Conservation (phyloP, 1,284 basidiomycete genomes). For the Apiotrichum veenhuisii region DNA sequence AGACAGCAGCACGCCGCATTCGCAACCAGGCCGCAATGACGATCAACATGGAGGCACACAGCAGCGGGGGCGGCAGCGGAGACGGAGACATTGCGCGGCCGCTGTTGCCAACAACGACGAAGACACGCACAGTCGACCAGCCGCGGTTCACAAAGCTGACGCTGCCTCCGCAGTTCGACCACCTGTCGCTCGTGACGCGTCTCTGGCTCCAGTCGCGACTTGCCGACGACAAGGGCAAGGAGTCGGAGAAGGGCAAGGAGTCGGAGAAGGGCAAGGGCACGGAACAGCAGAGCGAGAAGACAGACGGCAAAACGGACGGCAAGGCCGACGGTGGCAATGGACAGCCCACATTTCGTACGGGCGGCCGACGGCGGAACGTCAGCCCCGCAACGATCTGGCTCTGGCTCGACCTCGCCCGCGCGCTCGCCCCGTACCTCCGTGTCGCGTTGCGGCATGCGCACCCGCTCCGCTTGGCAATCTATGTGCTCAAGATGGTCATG, state of each 20-base stretch:
- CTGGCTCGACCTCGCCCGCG: conserved; percentile 10
- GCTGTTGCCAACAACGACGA: neutral
- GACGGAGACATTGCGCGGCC: too few relatives aligned
- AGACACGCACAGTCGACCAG: neutral
- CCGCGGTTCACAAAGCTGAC: conserved; percentile 9
- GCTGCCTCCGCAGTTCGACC: conserved; percentile 2
- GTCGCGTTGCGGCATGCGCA: neutral
- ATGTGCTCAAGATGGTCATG: conserved; percentile 1
- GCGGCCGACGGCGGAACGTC: neutral
- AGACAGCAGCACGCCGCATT: too few relatives aligned
- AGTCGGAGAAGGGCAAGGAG: neutral
- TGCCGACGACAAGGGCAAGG: too few relatives aligned
- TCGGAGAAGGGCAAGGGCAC: neutral
- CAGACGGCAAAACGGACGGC: too few relatives aligned
- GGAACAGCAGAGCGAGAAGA: neutral
- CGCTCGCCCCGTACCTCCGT: neutral
- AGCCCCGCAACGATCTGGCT: conserved; percentile 3
- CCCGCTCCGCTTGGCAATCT: conserved; percentile 1
- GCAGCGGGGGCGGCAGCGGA: neutral
- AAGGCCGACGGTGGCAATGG: neutral
- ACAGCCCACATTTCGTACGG: neutral
- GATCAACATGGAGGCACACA: too few relatives aligned
- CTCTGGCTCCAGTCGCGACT: conserved; percentile 13
- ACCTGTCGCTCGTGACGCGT: conserved; percentile 4
- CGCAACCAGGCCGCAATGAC: too few relatives aligned